Evolutionary conservation across 768 basidiomycete species (phyloP), one percentile per base, ranked within the genome.

Genomic region (Saitozyma sp.): DNA sequence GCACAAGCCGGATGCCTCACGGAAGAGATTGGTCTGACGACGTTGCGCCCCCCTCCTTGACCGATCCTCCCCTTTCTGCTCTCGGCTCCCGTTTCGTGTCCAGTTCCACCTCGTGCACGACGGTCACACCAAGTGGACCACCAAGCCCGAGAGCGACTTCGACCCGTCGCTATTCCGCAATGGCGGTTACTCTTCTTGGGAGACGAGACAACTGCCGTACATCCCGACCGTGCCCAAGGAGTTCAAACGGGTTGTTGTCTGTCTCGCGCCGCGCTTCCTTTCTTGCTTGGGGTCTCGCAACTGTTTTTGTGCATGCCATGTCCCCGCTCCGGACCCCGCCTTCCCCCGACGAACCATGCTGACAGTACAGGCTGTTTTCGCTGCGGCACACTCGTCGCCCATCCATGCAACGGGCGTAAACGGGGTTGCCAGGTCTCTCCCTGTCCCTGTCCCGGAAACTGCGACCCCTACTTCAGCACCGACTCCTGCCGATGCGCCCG

Each of bases 81-180:
- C 20, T 29, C 41, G 16, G 11, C 14, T 37, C 9, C 42, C 17
- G 20, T 57, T 38, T 10, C 17, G 42, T 6, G 29, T 29, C 29
- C 29, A 29, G 29, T 29, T 29, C 29, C 29, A 29, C 29, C 29
- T 29, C 29, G 29, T 29, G 29, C 29, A 29, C 29, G 29, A 29
- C 29, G 29, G 29, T 29, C 29, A 29, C 29, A 29, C 29, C 29
- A 29, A 29, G 29, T 29, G 29, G 29, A 29, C 40, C 9, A 57
- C 11, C 16, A 17, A 37, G 45, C 64, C 72, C 50, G 64, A 66
- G 29, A 70, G 69, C 52, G 63, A 68, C 37, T 69, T 65, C 62
- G 67, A 76, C 65, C 68, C 67, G n/a, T 64, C 52, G 41, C 57
- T 71, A 40, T 76, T 70, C 69, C 70, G 64, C 43, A 72, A 70